phyloP scores from a whole-genome alignment of 805 yeast genomes.

The Candida arabinofermentans region DNA sequence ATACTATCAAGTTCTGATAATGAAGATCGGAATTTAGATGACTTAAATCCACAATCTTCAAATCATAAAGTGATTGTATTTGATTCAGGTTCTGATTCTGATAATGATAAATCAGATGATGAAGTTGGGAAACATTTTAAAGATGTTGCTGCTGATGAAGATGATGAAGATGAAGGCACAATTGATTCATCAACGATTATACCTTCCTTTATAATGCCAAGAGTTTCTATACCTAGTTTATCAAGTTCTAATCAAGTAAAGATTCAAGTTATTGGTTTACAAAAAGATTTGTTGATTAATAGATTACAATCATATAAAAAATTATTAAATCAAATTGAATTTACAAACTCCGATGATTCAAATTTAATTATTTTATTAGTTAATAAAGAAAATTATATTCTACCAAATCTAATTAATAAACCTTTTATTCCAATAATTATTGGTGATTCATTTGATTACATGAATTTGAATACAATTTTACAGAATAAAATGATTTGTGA shows the following conservation, averaged over 20 bases:
- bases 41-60: slow-evolving; percentile 7
- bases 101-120: slow-evolving; percentile 9
- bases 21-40: slow-evolving; percentile 22
- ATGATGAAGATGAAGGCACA: slow-evolving; percentile 24
- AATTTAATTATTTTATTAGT: slow-evolving; percentile 27
- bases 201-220: slow-evolving; percentile 37
- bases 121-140: slow-evolving; percentile 1
- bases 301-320: slow-evolving; percentile 27
- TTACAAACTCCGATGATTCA: slow-evolving; percentile 21
- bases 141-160: no score
- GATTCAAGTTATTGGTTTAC: slow-evolving; percentile 27
- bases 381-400: slow-evolving; percentile 24
- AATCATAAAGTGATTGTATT: slow-evolving; percentile 21
- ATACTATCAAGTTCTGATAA: slow-evolving; percentile 32
- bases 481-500: slow-evolving; percentile 29
- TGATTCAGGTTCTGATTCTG: slow-evolving; percentile 22
- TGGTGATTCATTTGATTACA: slow-evolving; percentile 4
- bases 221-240: slow-evolving; percentile 26
- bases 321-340: slow-evolving; percentile 25
- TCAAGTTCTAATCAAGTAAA: slow-evolving; percentile 9
- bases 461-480: slow-evolving; percentile 7
- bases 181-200: slow-evolving; percentile 26
- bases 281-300: slow-evolving; percentile 15
- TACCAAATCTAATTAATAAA: slow-evolving; percentile 25
- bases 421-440: slow-evolving; percentile 31